Evolutionary conservation across 2,329 filamentous ascomycete species (phyloP), one percentile per base, ranked within the genome.

Genomic region (Aspergillus sp.): DNA sequence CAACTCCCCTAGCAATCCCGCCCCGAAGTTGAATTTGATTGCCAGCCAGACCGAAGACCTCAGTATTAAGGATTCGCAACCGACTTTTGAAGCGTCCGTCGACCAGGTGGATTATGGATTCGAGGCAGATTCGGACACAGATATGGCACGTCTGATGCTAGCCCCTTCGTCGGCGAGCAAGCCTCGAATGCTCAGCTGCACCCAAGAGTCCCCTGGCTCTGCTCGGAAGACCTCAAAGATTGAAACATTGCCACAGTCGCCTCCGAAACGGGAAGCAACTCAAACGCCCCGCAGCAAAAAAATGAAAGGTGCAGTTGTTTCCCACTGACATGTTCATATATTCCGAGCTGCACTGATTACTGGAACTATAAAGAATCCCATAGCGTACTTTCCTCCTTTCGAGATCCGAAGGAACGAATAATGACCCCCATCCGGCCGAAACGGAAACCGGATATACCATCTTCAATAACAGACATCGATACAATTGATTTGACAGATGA

Each of bases 401-500:
- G 50, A 40, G 63, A 60, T 21, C 52, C 23, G 23, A 45, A 50
- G 17, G 59, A 48, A 31, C 48, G 60, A 43, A 64, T 63, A 24
- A 49, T 63, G 9, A 67, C 71, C 4, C 66, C 66, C 6, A 56
- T 59, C n/a, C 63, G 61, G 51, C 46, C 63, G 41, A 61, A 63
- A 19, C 59, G 43, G 3, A 61, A 56, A 23, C 56, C 63, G 19
- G 63, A 66, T 12, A 14, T 61, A 3, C 58, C 56, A 1, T 59
- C 62, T 23, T 64, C 54, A n/a, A 27, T 56, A 15, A 23, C 72
- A 15, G 63, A 72, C 53, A 72, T 80, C 40, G 77, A 79, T 62
- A 73, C 79, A 3, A 75, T 81, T 59, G 78, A 80, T 63, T 62
- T 79, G 52, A 79, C 76, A 3, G 73, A 71, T 21, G 76, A 76